These are phyloP conservation scores for Zygosaccharomyces pseudobailii DNA, from an alignment of 1,139 yeast genomes.

Conservation along the genomic window DNA sequence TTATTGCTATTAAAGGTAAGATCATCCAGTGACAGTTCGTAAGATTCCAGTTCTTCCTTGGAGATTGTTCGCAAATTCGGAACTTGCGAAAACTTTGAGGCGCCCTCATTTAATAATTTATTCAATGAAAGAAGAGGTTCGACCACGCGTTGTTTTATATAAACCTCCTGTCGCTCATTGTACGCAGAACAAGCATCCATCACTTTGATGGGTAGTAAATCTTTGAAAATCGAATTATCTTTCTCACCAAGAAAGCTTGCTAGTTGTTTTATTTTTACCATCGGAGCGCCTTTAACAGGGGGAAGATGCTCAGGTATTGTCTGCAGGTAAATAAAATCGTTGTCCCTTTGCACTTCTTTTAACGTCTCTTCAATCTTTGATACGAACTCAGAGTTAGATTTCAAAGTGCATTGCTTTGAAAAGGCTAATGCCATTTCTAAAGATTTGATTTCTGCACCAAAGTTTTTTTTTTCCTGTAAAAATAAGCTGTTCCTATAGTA, in stretches of 20 bases:
- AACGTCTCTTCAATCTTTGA: conserved; percentile 44
- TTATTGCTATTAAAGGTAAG: conserved; percentile 12
- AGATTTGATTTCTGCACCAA: conserved; percentile 50
- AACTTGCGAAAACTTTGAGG: conserved; percentile 12
- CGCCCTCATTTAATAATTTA: conserved; percentile 37
- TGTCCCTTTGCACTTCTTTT: conserved; percentile 66
- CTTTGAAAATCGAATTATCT: conserved; percentile 41
- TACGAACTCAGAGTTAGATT: conserved; percentile 41
- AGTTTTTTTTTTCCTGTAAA: conserved; percentile 46
- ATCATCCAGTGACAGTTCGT: conserved; percentile 15
- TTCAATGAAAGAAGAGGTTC: conserved; percentile 51
- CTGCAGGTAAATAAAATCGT: conserved; percentile 71
- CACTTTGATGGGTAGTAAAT: conserved; percentile 60
- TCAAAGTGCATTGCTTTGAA: conserved; percentile 41
- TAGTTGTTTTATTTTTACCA: conserved; percentile 51
- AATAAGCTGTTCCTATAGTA: conserved; percentile 55
- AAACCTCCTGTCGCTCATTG: conserved; percentile 58
- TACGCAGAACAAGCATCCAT: conserved; percentile 67
- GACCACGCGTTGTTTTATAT: conserved; percentile 46
- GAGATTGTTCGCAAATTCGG: conserved; percentile 8
- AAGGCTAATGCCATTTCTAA: conserved; percentile 38
- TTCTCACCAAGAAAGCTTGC: conserved; percentile 33
- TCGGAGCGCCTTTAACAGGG: conserved; percentile 45
- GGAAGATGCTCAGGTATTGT: conserved; percentile 53
- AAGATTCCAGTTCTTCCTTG: conserved; percentile 16